These are phyloP conservation scores for Thalia dealbata DNA, from an alignment of 176 grass and related monocot genomes.

Conservation along the genomic window DNA sequence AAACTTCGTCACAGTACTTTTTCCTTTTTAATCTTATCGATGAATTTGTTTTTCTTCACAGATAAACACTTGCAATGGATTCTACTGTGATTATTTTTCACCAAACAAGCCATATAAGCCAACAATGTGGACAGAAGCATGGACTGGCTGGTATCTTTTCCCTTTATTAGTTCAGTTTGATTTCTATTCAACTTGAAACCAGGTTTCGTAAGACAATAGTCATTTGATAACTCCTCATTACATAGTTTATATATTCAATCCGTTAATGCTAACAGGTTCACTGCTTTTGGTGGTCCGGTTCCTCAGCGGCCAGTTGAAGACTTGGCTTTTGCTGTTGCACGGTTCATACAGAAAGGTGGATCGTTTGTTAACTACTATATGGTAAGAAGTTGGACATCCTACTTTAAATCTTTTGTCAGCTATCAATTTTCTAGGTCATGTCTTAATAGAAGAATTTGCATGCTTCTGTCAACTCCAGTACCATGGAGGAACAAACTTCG, in stretches of 20 bases:
- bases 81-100: slow-evolving; percentile 88
- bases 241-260: background rate
- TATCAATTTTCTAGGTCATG: background rate
- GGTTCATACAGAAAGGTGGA: slow-evolving; percentile 94
- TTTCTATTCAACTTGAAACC: background rate
- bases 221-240: background rate
- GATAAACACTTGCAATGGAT: slow-evolving; percentile 96
- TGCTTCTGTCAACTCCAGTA: slow-evolving; percentile 46
- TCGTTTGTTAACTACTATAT: slow-evolving; percentile 97
- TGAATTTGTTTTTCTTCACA: slow-evolving; percentile 20
- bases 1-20: background rate
- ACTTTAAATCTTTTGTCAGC: background rate
- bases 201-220: background rate
- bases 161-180: slow-evolving; percentile 1
- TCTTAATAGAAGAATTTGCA: slow-evolving; percentile 10
- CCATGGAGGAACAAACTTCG: slow-evolving; percentile 96
- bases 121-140: slow-evolving; percentile 88
- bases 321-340: slow-evolving; percentile 70
- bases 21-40: slow-evolving; percentile 1
- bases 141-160: slow-evolving; percentile 70
- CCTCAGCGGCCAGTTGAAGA: slow-evolving; percentile 85
- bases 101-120: slow-evolving; percentile 71
- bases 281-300: slow-evolving; percentile 63
- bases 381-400: slow-evolving; percentile 33
- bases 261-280: slow-evolving; percentile 42